Evolutionary conservation across 2,329 filamentous ascomycete genomes (phyloP), one percentile per base, ranked within the genome.

Genomic region (Pseudopyrenochaeta lycopersici): DNA sequence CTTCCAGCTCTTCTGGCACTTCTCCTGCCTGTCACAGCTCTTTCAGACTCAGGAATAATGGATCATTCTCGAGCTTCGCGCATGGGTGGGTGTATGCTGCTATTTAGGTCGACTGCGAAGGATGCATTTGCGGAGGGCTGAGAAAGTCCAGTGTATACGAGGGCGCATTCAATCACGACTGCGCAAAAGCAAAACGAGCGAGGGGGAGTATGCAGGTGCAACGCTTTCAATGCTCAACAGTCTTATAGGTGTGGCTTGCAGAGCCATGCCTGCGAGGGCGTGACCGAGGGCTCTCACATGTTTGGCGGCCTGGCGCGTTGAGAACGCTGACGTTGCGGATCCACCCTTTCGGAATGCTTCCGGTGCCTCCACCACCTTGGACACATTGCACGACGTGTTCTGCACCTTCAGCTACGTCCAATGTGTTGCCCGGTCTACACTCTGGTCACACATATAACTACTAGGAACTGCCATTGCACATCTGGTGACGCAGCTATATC

Each of bases 241-340:
- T 52, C 58, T 29, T 43, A 47, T 17, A 46, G 38, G 17, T 52
- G 39, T 50, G 31, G 53, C 60, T 46, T 63, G 42, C 31, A 45
- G 17, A 54, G 56, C 35, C 56, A 58, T 57, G 52, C 49, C 53
- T 52, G 56, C 63, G 54, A 54, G 52, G 46, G 58, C 59, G 48
- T 45, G 42, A 57, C 33, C 44, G 38, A 45, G 46, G 39, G 64
- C 58, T 63, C 66, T 69, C 63, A 68, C 66, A 68, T 66, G 64
- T 61, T 60, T 58, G 62, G 62, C 27, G 42, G 54, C 57, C 58
- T 64, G 57, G 62, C 59, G 60, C 49, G 55, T 63, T 56, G 56
- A 48, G 56, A 46, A 58, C 41, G 66, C 68, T 70, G 68, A 70
- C 68, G 68, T 70, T 69, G 62, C 61, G 54, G 60, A 56, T 67